phyloP scores from a whole-genome alignment of 495 filamentous ascomycete genomes.

The Lichina pygmaea region DNA sequence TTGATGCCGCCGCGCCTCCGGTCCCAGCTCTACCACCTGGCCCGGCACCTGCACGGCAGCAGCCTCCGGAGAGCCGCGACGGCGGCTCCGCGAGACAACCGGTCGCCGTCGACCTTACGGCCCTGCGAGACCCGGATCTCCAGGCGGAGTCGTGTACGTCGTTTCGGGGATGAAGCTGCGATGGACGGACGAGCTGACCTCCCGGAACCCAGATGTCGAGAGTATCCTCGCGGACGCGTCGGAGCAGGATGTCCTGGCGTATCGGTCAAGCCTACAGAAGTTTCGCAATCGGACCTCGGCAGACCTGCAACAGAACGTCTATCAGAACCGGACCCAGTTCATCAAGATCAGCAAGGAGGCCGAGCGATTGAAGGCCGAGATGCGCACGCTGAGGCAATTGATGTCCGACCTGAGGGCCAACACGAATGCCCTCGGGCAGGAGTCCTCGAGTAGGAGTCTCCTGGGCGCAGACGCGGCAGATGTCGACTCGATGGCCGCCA shows the following conservation, averaged over 20 bases:
- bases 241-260: constrained; percentile 79
- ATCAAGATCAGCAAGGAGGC: constrained; percentile 98
- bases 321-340: constrained; percentile 93
- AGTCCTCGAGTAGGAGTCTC: constrained; percentile 6
- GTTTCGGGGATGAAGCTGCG: neutral
- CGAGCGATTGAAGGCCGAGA: constrained; percentile 88
- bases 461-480: constrained; percentile 13
- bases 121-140: constrained; percentile 55
- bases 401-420: constrained; percentile 65
- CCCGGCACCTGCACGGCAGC: constrained; percentile 19
- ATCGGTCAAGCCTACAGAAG: constrained; percentile 45
- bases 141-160: constrained; percentile 26
- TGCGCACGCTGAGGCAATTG: constrained; percentile 63
- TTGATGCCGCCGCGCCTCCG: constrained; percentile 33
- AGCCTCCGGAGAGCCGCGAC: constrained; percentile 8
- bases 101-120: constrained; percentile 37
- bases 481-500: neutral
- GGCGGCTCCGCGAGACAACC: constrained; percentile 19
- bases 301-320: constrained; percentile 87
- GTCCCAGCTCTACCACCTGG: constrained; percentile 33
- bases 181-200: neutral
- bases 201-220: constrained; percentile 31
- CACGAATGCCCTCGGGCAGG: constrained; percentile 47
- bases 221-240: constrained; percentile 65
- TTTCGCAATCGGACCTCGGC: constrained; percentile 59